Evolutionary conservation across 768 basidiomycete species (phyloP).

Genomic region (Ramaria sp.): DNA sequence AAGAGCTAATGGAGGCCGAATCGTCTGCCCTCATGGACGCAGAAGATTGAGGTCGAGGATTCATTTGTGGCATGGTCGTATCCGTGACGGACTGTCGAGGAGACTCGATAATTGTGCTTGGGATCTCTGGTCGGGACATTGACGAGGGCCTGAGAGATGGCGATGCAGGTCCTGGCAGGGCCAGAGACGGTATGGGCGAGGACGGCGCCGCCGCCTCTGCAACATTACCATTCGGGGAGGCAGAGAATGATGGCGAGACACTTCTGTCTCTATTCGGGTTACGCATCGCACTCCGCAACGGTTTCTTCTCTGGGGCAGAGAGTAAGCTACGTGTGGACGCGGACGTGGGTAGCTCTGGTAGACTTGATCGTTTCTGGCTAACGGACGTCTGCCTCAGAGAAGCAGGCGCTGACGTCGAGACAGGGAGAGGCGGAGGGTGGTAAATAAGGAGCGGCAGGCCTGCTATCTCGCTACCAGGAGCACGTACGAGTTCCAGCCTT

Average conservation of each 20-base stretch:
- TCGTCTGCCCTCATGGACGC: slow-evolving; percentile 22
- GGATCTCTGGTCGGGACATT: background rate
- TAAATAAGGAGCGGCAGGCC: slow-evolving; percentile 4
- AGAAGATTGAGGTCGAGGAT: background rate
- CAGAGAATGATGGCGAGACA: background rate
- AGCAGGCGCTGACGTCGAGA: background rate
- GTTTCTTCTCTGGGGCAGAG: slow-evolving; percentile 3
- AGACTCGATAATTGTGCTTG: slow-evolving; percentile 1
- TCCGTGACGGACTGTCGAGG: background rate
- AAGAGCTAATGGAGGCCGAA: slow-evolving; percentile 46
- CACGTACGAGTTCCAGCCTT: slow-evolving; percentile 33
- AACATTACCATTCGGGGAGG: background rate
- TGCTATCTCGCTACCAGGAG: slow-evolving; percentile 33
- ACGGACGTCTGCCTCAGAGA: background rate
- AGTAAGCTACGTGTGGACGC: background rate
- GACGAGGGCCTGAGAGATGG: background rate
- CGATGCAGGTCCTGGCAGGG: background rate
- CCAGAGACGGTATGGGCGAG: background rate
- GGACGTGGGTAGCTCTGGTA: background rate
- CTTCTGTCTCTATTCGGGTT: slow-evolving; percentile 4
- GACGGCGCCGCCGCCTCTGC: background rate
- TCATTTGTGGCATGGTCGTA: background rate
- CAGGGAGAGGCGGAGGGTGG: slow-evolving; percentile 6
- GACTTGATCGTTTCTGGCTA: background rate
- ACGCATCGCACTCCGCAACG: slow-evolving; percentile 9